Base-by-base conservation (phyloP, 768 basidiomycete species). In the Boletellus emodensis region DNA sequence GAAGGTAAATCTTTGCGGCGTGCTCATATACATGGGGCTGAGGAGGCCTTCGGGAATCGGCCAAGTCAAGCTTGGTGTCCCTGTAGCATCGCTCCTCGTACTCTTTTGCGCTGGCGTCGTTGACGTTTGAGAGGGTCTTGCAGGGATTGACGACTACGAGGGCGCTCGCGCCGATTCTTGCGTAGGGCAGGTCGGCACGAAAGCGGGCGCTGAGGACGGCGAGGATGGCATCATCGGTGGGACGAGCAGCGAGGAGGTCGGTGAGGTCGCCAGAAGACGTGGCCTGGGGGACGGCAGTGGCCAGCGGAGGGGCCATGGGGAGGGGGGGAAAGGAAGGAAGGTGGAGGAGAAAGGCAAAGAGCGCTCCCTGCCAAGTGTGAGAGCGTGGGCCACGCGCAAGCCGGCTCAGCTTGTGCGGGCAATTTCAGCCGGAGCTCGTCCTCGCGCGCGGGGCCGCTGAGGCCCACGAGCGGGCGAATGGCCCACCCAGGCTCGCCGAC, bases 1-100 rank as follows among this genome's bases (percentile, higher is more conserved):
- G 58, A 44, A 81, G 67, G 65, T 83, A 85, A 24, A 79, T 74
- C 55, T 78, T 70, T 24, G 78, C 80, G 1, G 84, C 84, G 37
- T 83, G 68, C 51, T 85, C 84, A 60, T 82, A 85, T 1, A 80
- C 58, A 59, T 83, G 82, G 28, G 84, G 83, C 45, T 79, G 78
- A 9, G 79, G 70, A 17, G 73, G 70, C 2, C 72, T 57, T 4
- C 63, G 63, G 24, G 71, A 59, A 33, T 70, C 63, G 3, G 62
- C 71, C 22, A 75, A 58, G 47, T 68, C 68, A 10, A 76, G 66
- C 46, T 66, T 70, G 43, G 78, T 77, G 61, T 81, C 77, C 67
- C 75, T 76, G 73, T 81, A 81, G 52, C 67, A 74, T 34, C 73
- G 64, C 35, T 79, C 76, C 59, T 79, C 78, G 56, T 84, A 85